A percentile compares a stretch with the other conserved stretches of the same genome.
phyloP scores from a whole-genome alignment of 2,329 filamentous ascomycete species.

The Colletotrichum aenigma region DNA sequence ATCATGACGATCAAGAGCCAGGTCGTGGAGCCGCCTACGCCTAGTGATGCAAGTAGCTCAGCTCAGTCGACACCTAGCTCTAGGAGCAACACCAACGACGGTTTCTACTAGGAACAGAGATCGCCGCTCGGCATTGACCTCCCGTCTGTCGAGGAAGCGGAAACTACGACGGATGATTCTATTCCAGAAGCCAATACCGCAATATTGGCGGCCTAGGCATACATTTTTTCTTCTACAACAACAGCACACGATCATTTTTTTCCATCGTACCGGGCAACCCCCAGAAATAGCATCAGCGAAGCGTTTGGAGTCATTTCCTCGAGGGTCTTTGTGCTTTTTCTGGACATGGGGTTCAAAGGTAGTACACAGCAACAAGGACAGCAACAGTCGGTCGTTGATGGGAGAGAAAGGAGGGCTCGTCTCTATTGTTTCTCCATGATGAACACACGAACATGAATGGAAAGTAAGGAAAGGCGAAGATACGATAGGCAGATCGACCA shows the following conservation, averaged over 20 bases:
- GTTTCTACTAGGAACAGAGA: conserved; percentile 21
- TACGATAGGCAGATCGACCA: not conserved
- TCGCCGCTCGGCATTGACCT: not conserved
- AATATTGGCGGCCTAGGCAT: not conserved
- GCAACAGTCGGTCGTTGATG: not conserved
- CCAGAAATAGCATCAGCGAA: conserved; percentile 24
- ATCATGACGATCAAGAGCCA: conserved; percentile 69
- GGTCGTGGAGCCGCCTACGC: conserved; percentile 68
- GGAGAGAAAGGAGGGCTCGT: not conserved
- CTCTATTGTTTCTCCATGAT: not conserved
- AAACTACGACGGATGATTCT: not conserved
- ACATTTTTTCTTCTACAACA: not conserved
- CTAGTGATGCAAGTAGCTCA: conserved; percentile 58
- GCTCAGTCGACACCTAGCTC: conserved; percentile 30
- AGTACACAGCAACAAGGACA: not conserved
- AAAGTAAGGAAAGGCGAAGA: not conserved
- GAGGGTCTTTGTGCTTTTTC: conserved; percentile 1
- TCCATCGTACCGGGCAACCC: not conserved
- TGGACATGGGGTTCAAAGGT: conserved; percentile 1
- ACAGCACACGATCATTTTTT: not conserved
- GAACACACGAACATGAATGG: conserved; percentile 1
- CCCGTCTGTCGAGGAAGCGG: not conserved
- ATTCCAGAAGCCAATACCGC: not conserved
- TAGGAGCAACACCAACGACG: conserved; percentile 20
- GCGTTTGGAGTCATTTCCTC: conserved; percentile 23